These are phyloP conservation scores for Zasmidium cellare DNA, from an alignment of 2,329 filamentous ascomycete species.

Conservation along the genomic window DNA sequence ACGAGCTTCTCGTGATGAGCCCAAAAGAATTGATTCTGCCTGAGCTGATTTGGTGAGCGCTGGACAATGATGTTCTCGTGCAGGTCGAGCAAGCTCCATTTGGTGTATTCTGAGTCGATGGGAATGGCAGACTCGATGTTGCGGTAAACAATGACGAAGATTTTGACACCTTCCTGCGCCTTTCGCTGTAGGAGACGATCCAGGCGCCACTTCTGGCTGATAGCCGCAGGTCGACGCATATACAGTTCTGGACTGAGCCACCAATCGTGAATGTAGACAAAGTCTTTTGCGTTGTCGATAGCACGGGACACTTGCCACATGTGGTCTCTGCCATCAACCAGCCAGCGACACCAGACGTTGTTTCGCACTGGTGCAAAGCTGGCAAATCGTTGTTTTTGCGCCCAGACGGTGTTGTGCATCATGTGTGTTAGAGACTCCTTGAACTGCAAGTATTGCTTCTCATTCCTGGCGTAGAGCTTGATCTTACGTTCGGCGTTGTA, in stretches of 20 bases:
- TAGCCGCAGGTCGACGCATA: slow-evolving; percentile 87
- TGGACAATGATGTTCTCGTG: slow-evolving; percentile 97
- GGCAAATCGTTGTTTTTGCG: slow-evolving; percentile 78
- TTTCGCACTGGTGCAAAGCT: slow-evolving; percentile 90
- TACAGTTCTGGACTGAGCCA: slow-evolving; percentile 97
- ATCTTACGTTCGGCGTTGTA: slow-evolving; percentile 89
- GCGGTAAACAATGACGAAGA: slow-evolving; percentile 96
- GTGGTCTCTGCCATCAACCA: slow-evolving; percentile 94
- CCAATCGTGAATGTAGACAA: slow-evolving; percentile 99
- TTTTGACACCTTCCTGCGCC: slow-evolving; percentile 90
- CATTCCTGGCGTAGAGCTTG: slow-evolving; percentile 86
- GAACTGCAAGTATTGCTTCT: slow-evolving; percentile 86
- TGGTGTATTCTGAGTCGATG: slow-evolving; percentile 97
- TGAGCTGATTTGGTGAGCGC: slow-evolving; percentile 93
- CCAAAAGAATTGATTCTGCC: slow-evolving; percentile 99
- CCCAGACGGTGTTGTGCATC: slow-evolving; percentile 80
- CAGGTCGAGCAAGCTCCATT: slow-evolving; percentile 90
- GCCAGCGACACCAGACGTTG: slow-evolving; percentile 89
- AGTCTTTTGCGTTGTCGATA: slow-evolving; percentile 94
- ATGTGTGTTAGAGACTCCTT: slow-evolving; percentile 90
- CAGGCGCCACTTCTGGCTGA: slow-evolving; percentile 96
- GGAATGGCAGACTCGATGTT: slow-evolving; percentile 97
- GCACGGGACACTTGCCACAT: slow-evolving; percentile 99
- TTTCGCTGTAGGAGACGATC: slow-evolving; percentile 92
- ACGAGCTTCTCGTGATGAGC: slow-evolving; percentile 99